Conservation (phyloP, 768 basidiomycete genomes). For the Amanita polypyramis region DNA sequence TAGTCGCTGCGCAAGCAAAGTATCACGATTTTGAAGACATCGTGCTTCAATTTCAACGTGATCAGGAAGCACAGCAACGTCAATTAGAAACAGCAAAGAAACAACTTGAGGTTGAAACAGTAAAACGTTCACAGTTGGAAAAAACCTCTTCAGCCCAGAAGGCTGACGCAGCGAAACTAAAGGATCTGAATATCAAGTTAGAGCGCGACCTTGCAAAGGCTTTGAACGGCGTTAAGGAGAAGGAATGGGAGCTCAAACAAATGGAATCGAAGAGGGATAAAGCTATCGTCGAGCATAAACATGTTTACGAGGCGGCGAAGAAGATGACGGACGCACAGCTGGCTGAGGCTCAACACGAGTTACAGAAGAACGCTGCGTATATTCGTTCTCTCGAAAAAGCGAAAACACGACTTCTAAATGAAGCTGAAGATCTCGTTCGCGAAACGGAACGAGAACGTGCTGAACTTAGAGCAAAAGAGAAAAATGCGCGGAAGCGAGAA, state of each 20-base stretch:
- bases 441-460: constrained; percentile 64
- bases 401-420: constrained; percentile 59
- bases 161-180: constrained; percentile 54
- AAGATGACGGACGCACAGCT: constrained; percentile 89
- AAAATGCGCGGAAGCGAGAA: constrained; percentile 50
- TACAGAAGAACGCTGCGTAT: constrained; percentile 62
- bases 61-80: constrained; percentile 61
- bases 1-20: constrained; percentile 61
- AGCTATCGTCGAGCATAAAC: constrained; percentile 97
- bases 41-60: constrained; percentile 73
- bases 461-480: constrained; percentile 60
- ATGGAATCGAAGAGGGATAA: constrained; percentile 86
- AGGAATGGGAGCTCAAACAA: constrained; percentile 82
- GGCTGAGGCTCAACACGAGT: constrained; percentile 66
- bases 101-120: constrained; percentile 64
- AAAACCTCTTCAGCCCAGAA: constrained; percentile 51
- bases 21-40: constrained; percentile 85
- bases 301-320: constrained; percentile 94
- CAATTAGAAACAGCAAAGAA: constrained; percentile 62
- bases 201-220: constrained; percentile 77
- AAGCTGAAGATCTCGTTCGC: constrained; percentile 73
- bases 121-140: constrained; percentile 70
- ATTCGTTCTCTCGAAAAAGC: constrained; percentile 85
- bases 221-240: constrained; percentile 65
- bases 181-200: constrained; percentile 59